A percentile compares a stretch with the other conserved stretches of the same genome.
Conservation (phyloP, 352 stramenopile species). For the Pythium aristosporum region DNA sequence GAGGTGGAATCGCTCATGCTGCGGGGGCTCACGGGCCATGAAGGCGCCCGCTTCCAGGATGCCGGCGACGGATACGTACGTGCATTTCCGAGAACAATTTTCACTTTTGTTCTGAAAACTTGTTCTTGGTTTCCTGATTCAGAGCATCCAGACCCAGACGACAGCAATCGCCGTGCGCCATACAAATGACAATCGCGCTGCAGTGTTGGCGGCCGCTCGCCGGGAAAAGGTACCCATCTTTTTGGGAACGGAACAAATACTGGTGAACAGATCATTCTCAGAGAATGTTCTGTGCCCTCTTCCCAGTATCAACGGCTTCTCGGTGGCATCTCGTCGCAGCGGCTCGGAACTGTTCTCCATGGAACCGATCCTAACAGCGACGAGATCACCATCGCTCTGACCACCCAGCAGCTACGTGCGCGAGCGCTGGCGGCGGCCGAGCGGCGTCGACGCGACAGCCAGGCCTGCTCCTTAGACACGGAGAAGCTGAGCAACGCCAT, state of each 20-base stretch:
- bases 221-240: slow-evolving; percentile 35
- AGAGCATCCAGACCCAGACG: slow-evolving; percentile 27
- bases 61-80: slow-evolving; percentile 43
- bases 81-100: not conserved
- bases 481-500: slow-evolving; percentile 22
- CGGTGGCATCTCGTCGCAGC: too few species aligned
- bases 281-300: too few species aligned
- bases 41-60: slow-evolving; percentile 44
- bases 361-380: too few species aligned
- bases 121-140: not conserved
- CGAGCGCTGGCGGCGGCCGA: slow-evolving; percentile 60
- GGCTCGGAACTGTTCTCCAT: too few species aligned
- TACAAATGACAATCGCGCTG: slow-evolving; percentile 36
- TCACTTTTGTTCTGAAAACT: not conserved
- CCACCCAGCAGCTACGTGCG: not conserved
- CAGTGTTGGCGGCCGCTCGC: slow-evolving; percentile 39
- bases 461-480: slow-evolving; percentile 24
- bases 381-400: slow-evolving; percentile 18
- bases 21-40: slow-evolving; percentile 40
- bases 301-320: too few species aligned
- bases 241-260: not conserved
- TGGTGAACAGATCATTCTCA: too few species aligned
- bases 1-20: slow-evolving; percentile 66
- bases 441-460: slow-evolving; percentile 42
- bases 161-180: slow-evolving; percentile 26